Evolutionary conservation across 106 monocot genomes (phyloP), one percentile per base, ranked within the genome.

Genomic region (Platanthera guangdongensis): DNA sequence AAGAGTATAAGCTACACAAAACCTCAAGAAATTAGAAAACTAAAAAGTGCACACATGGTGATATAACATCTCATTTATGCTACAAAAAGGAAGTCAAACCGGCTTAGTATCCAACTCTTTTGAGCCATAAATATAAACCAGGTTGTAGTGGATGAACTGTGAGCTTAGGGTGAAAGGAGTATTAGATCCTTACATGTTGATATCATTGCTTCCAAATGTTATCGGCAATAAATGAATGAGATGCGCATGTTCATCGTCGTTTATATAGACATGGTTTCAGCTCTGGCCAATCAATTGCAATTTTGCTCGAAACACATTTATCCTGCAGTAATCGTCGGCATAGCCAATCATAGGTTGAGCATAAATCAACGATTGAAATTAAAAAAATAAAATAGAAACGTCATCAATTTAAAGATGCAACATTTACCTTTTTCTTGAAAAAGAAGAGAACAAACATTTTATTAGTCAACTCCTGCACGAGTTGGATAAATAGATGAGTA

Each of bases 221-320:
- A 39, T 39, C 39, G 39, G 39, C 39, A 3, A 39, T 39, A 39
- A 39, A 39, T 39, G 39, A 39, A 39, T 39, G 2, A 39, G 39
- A 39, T 0, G 1, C 63, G 22, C 6, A 7, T 9, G 9, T 12
- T 65, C 65, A 99, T 12, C 97, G 87, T 15, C 97, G 85, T 74
- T 99, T 99, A 78, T 99, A 99, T 51, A 99, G 59, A 77, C 97
- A 99, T 52, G 97, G 88, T 78, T 99, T 99, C 86, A 99, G 71
- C 76, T 85, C 80, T 25, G 94, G 97, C 97, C 97, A 99, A 14
- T 77, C 76, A 57, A 99, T 94, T 78, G 75, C 74, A 73, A 77
- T 86, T 25, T 39, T n/a, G 30, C 21, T 6, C 10, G 70, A 68
- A 57, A 25, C 45, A 25, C 64, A 80, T 68, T 65, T 81, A 75